These are phyloP conservation scores for Rosa multiflora DNA, from an alignment of 306 rosid species.

Conservation along the genomic window DNA sequence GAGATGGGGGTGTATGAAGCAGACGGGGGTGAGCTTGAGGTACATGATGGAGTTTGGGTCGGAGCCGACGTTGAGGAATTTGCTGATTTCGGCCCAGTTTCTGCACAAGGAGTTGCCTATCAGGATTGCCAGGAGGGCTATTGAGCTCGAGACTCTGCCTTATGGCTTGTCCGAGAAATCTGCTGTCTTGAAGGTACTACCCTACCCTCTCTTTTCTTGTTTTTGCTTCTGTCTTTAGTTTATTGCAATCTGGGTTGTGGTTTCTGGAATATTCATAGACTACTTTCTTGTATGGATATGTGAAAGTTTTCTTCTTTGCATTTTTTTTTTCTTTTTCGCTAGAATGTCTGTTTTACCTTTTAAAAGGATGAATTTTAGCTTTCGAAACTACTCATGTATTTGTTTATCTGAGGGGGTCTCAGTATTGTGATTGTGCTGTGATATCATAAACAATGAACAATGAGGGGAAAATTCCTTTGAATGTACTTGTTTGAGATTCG, in stretches of 20 bases:
- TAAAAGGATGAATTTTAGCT: neutral
- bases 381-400: neutral
- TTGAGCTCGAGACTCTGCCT: conserved; percentile 75
- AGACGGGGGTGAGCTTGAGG: conserved; percentile 77
- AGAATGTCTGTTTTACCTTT: neutral
- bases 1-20: conserved; percentile 79
- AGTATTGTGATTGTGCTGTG: neutral
- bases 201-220: neutral
- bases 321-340: no score
- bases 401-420: neutral
- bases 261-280: neutral
- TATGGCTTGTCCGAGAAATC: conserved; percentile 75
- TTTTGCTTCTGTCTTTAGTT: no score
- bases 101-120: conserved; percentile 85
- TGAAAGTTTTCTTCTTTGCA: neutral
- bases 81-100: conserved; percentile 76
- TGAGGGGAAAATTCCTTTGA: neutral
- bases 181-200: conserved; percentile 63
- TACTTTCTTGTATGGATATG: neutral
- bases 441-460: neutral
- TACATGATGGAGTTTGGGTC: conserved; percentile 93
- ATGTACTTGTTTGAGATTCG: neutral
- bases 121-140: conserved; percentile 76
- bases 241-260: neutral
- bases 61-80: conserved; percentile 43